Evolutionary conservation across 345 rosid genomes (phyloP).

Genomic region (Lepidium didymum): DNA sequence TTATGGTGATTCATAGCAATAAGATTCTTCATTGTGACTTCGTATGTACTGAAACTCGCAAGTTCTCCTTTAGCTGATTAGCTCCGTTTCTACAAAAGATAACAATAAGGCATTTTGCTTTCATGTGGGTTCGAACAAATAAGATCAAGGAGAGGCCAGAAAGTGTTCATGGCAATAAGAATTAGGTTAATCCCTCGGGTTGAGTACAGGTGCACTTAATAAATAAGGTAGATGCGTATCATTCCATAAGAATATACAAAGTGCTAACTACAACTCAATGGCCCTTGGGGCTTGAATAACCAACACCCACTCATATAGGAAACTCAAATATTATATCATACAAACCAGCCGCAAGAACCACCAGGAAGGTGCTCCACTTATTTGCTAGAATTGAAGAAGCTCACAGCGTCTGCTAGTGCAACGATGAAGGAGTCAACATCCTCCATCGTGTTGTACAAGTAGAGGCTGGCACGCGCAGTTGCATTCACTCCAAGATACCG

Average conservation of each 20-base stretch:
- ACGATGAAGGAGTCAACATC: slow-evolving; percentile 68
- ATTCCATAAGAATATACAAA: neutral
- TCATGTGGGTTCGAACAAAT: neutral
- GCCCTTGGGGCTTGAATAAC: neutral
- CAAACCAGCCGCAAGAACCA: neutral
- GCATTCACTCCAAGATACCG: slow-evolving; percentile 69
- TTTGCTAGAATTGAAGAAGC: slow-evolving; percentile 75
- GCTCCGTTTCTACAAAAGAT: neutral
- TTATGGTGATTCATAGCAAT: neutral
- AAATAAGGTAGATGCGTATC: too few species aligned
- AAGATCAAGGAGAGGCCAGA: neutral
- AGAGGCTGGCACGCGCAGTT: slow-evolving; percentile 90
- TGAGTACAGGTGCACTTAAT: too few species aligned
- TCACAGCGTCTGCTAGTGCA: slow-evolving; percentile 64
- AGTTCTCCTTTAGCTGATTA: neutral
- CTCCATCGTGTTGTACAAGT: slow-evolving; percentile 87
- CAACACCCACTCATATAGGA: neutral
- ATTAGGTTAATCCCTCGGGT: too few species aligned
- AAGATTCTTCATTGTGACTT: neutral
- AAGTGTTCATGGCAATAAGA: too few species aligned
- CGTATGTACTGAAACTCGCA: neutral
- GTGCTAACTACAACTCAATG: slow-evolving; percentile 12
- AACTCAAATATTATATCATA: neutral
- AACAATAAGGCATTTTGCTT: neutral
- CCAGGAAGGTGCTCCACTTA: slow-evolving; percentile 19